Base-by-base conservation (phyloP, 2,329 filamentous ascomycete genomes). In the Colletotrichum paranaense region DNA sequence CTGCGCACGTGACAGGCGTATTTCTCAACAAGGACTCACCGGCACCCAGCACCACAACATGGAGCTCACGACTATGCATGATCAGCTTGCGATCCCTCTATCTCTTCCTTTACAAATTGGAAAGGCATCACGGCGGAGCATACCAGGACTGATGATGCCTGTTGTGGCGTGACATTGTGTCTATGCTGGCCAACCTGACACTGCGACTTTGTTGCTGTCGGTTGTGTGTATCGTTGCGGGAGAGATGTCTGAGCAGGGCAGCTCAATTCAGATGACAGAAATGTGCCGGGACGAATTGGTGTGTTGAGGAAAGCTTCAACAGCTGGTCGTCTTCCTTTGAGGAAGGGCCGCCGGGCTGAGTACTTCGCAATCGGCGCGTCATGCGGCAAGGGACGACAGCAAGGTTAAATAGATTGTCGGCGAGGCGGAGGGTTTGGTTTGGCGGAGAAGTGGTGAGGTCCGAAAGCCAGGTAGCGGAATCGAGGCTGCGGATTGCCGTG, bases 21-120 rank as follows among this genome's bases (percentile, higher is more conserved):
- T 22, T 74, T 64, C 35, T 22, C 32, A 32, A 62, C 30, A 62
- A 64, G 66, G 68, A 85, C 89, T 80, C 85, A 93, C 92, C 93
- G 86, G 93, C 92, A 81, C 94, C 94, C 77, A 95, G 87, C 75
- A 95, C 94, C 78, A 95, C 94, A 80, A 95, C 93, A 82, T 95
- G 92, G 81, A 95, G 94, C 86, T 95, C 93, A 79, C 92, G 91
- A 83, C 92, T 93, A 76, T 22, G n/a, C 28, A 28, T 26, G 24
- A 32, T 69, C 55, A 73, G 64, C 42, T 68, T 22, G 32, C 49
- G 16, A 19, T 52, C 62, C 14, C 14, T 6, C 5, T 11, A 12
- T 9, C 30, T n/a, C 28, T 55, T 9, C 14, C n/a, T 16, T 11
- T 22, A 24, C 42, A 22, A 14, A 49, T 11, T 55, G 46, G 59